These are phyloP conservation scores for Candida hungchunana DNA, from an alignment of 805 yeast genomes.

Conservation along the genomic window DNA sequence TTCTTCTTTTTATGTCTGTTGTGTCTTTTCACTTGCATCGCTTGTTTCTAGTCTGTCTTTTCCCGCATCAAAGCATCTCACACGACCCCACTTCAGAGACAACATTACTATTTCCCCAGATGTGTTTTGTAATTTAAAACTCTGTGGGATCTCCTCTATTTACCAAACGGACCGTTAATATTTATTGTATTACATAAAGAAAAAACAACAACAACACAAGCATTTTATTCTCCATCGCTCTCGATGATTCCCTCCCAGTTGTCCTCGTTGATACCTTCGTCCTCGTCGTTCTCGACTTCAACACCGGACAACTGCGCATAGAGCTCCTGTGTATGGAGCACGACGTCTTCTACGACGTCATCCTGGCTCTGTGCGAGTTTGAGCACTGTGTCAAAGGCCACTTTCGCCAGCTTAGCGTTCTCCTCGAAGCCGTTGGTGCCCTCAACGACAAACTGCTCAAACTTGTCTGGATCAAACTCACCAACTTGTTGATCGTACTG, in stretches of 20 bases:
- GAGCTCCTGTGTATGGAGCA: slow-evolving; percentile 46
- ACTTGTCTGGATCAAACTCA: slow-evolving; percentile 23
- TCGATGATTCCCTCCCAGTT: slow-evolving; percentile 53
- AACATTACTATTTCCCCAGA: too few relatives aligned
- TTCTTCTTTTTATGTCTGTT: background rate
- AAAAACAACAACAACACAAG: background rate
- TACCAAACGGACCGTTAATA: background rate
- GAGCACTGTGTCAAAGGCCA: slow-evolving; percentile 13
- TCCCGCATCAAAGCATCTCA: background rate
- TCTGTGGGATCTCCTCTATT: background rate
- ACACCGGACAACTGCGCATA: slow-evolving; percentile 58
- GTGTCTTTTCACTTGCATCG: too few relatives aligned
- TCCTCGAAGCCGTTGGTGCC: slow-evolving; percentile 13
- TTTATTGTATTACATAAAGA: background rate
- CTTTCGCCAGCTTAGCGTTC: slow-evolving; percentile 14
- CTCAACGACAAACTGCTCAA: slow-evolving; percentile 19
- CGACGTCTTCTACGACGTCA: slow-evolving; percentile 57
- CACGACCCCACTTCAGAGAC: too few relatives aligned
- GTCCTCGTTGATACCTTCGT: slow-evolving; percentile 30
- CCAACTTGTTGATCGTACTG: slow-evolving; percentile 16
- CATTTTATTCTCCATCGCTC: slow-evolving; percentile 29
- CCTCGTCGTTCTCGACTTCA: slow-evolving; percentile 40
- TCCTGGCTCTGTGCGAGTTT: slow-evolving; percentile 30
- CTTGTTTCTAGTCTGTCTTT: too few relatives aligned
- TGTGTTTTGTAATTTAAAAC: too few relatives aligned